These are phyloP conservation scores for Astrothelium subdiscretum DNA, from an alignment of 495 filamentous ascomycete genomes.

Conservation along the genomic window DNA sequence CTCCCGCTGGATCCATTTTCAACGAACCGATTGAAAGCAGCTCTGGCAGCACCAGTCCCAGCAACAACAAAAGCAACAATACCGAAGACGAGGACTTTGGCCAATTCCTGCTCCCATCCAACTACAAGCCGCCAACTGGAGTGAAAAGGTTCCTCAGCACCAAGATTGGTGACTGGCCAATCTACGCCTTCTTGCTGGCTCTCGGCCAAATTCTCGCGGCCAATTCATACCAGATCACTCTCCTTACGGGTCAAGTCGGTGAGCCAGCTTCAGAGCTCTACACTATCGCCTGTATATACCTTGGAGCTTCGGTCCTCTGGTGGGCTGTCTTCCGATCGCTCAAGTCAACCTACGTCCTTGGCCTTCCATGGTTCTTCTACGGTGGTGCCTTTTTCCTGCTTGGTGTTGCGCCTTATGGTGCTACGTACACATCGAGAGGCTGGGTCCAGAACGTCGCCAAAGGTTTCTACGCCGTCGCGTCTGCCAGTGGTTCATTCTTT, in stretches of 20 bases:
- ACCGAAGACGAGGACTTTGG: slow-evolving; percentile 10
- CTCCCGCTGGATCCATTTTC: slow-evolving; percentile 11
- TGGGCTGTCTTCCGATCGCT: slow-evolving; percentile 48
- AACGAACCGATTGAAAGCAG: neutral
- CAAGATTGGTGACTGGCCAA: slow-evolving; percentile 50
- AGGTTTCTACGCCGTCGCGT: slow-evolving; percentile 47
- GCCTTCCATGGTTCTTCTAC: slow-evolving; percentile 49
- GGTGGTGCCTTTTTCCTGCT: slow-evolving; percentile 51
- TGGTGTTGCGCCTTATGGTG: slow-evolving; percentile 42
- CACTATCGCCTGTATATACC: slow-evolving; percentile 49
- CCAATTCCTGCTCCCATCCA: slow-evolving; percentile 51
- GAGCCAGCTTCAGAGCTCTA: slow-evolving; percentile 52
- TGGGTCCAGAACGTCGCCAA: slow-evolving; percentile 46
- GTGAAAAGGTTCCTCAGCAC: slow-evolving; percentile 36
- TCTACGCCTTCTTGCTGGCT: slow-evolving; percentile 60
- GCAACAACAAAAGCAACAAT: neutral
- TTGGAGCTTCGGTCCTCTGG: slow-evolving; percentile 49
- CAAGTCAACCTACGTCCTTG: slow-evolving; percentile 45
- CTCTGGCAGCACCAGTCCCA: neutral
- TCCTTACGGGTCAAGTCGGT: slow-evolving; percentile 48
- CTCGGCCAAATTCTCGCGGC: slow-evolving; percentile 57
- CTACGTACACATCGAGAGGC: slow-evolving; percentile 9
- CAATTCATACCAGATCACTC: slow-evolving; percentile 58
- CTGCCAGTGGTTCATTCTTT: slow-evolving; percentile 47
- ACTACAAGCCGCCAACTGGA: slow-evolving; percentile 56